These are phyloP conservation scores for Skeletonema tropicum DNA, from an alignment of 108 stramenopile species.

Conservation along the genomic window DNA sequence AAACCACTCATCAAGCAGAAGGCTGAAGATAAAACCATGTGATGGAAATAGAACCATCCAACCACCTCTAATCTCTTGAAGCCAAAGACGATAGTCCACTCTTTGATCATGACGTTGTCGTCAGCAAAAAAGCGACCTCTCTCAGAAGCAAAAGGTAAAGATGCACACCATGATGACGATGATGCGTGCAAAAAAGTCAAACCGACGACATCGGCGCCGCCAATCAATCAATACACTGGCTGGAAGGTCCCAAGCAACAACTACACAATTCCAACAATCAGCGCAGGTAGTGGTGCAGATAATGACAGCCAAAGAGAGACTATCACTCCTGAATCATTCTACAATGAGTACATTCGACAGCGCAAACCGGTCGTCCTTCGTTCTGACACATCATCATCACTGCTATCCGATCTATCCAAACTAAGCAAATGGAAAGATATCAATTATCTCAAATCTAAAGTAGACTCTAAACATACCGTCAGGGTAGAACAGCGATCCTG, in stretches of 20 bases:
- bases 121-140: background rate
- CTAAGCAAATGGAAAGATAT: conserved; percentile 23
- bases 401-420: conserved; percentile 24
- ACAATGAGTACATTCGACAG: conserved; percentile 42
- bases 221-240: conserved; percentile 37
- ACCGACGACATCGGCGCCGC: background rate
- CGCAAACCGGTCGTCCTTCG: conserved; percentile 57
- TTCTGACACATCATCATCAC: background rate
- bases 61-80: no score
- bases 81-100: no score
- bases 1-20: no score
- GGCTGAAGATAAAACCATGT: no score
- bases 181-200: background rate
- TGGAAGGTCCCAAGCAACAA: conserved; percentile 39
- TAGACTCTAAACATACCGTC: conserved; percentile 17
- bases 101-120: background rate
- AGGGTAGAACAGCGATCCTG: conserved; percentile 36
- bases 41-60: no score
- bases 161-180: background rate
- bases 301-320: background rate
- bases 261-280: conserved; percentile 16
- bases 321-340: conserved; percentile 45
- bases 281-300: conserved; percentile 5
- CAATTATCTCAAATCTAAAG: conserved; percentile 8
- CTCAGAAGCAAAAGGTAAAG: background rate